Base-by-base conservation (phyloP, 169 alveolate genomes). In the Cryptosporidium bovis region DNA sequence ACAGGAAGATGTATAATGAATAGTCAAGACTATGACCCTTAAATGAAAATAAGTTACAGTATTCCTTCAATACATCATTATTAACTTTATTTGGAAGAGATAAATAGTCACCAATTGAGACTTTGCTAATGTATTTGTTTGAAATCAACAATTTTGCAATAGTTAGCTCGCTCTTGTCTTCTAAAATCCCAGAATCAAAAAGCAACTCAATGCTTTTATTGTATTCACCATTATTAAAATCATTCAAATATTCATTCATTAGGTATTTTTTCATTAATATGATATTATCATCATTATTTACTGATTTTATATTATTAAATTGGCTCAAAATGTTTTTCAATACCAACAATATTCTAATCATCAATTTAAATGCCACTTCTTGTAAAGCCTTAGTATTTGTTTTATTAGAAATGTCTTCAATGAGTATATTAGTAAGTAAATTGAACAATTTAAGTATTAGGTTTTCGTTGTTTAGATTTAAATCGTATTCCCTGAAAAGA, bases 101-200 rank as follows among this genome's bases (percentile, higher is more conserved):
- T 33, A 95, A 82, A 83, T 91, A 93, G 24, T 96, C 97, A 13
- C 98, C 98, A 15, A 96, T 84, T 24, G 84, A 71, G 33, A 95
- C 93, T 65, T 93, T 93, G 65, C 93, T 91, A 8, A 96, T 51
- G 31, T 90, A 69, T 27, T 94, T 83, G 51, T 95, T 94, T 58
- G 91, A 71, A 69, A 84, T 90, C 46, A 96, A 82, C 82, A 96
- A 93, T 34, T 89, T 68, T 1, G 93, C 92, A 36, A 96, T 94
- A 18, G 83, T 51, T n/a, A 18, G 6, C 18, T 53, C 8, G 24
- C 24, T 20, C 44, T 69, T 53, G 4, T 69, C 44, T 33, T 69
- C 55, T 4, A 69, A 10, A 3, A 69, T 36, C 29, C 56, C 66
- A 8, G 56, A 31, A 33, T 69, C 53, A n/a, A 53, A 53, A 29